Base-by-base conservation (phyloP, 805 yeast species). In the Nakazawaea ernobii region DNA sequence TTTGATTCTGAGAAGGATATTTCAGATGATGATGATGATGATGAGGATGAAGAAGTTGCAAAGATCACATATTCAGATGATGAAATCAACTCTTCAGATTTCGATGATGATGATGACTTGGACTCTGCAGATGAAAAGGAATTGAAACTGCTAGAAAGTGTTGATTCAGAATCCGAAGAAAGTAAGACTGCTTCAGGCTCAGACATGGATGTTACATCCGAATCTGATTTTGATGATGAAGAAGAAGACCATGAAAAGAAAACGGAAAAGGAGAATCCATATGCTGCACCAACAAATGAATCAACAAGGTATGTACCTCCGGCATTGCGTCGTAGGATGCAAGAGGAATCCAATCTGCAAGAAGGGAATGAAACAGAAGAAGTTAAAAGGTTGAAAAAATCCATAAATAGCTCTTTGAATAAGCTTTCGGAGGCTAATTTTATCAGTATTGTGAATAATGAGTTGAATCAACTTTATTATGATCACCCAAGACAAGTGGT, bases 371-470 rank as follows among this genome's bases (percentile, higher is more conserved):
- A 71, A 26, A 67, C 76, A 17, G 79, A 75, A 49, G 80, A 74
- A 46, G 59, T 70, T 7, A 43, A 68, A 2, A 75, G 71, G 33
- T 66, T 91, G 33, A 74, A 75, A 46, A 79, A 81, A 55, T 67
- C 79, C 5, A 75, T 91, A 42, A 94, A 90, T 57, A 91, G 97
- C 49, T 80, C 89, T 1, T 69, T 94, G 57, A 94, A 94, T 62
- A 84, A 82, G 62, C 72, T 94, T n/a, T 86, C 97, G 1, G 98
- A 92, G 56, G 81, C 95, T 1, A 94, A 91, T 52, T 70, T 91
- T 28, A 69, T 77, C 10, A 69, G 82, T 2, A 87, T 91, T 45
- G 80, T 86, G 17, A 74, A 77, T 49, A 46, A 46, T 20, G 88
- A 87, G 26, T 67, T 94, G 45, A 82, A 81, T 55, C 71, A 70